Conservation (phyloP, 192 early-diverging fungal species). For the Fimicolochytrium jonesii region DNA sequence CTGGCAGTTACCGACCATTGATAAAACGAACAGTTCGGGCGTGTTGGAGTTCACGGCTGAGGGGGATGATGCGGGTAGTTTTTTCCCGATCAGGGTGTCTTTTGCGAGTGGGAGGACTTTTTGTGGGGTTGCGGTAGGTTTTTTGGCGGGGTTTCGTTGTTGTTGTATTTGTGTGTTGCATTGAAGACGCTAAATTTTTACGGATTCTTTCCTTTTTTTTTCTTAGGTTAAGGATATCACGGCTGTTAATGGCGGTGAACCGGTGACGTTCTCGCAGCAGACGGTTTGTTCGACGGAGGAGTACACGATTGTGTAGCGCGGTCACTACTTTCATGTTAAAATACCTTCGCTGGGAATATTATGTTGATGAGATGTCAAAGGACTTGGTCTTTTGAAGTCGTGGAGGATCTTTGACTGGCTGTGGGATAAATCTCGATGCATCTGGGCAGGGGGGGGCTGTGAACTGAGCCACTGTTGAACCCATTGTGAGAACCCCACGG, state of each 20-base stretch:
- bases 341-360: no score
- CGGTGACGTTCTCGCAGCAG: constrained; percentile 69
- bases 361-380: no score
- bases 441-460: no score
- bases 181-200: not conserved
- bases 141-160: constrained; percentile 12
- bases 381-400: no score
- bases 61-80: constrained; percentile 69
- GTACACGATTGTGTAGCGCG: constrained; percentile 74
- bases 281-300: constrained; percentile 69
- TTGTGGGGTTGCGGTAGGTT: constrained; percentile 63
- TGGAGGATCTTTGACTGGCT: no score
- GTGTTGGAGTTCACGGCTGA: constrained; percentile 79
- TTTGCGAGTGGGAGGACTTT: constrained; percentile 70
- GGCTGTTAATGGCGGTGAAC: constrained; percentile 46
- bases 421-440: no score
- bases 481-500: no score
- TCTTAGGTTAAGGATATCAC: constrained; percentile 53
- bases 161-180: not conserved
- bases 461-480: no score
- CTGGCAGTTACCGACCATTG: constrained; percentile 84
- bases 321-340: no score
- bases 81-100: constrained; percentile 83
- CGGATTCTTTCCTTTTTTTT: not conserved
- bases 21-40: constrained; percentile 69